These are phyloP conservation scores for Casuarina equisetifolia DNA, from an alignment of 306 rosid species.

Conservation along the genomic window DNA sequence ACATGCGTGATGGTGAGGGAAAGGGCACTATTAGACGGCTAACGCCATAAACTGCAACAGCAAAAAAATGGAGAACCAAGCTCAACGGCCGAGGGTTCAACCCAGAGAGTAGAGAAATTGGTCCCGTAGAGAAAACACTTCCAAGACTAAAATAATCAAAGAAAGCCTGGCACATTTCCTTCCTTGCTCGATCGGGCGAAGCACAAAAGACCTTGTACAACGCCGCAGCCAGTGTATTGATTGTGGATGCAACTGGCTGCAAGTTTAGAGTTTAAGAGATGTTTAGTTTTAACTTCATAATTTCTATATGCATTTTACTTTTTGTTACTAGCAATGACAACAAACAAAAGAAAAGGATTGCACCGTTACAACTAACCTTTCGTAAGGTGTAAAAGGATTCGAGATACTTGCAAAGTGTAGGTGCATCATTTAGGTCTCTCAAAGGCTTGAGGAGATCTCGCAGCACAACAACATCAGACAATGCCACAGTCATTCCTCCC, in stretches of 20 bases:
- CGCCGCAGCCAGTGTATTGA: conserved; percentile 93
- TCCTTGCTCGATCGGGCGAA: conserved; percentile 89
- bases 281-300: background rate
- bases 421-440: conserved; percentile 66
- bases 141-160: conserved; percentile 93
- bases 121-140: conserved; percentile 78
- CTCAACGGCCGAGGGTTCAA: conserved; percentile 87
- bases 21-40: conserved; percentile 80
- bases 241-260: conserved; percentile 98
- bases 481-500: conserved; percentile 95
- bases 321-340: background rate
- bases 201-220: conserved; percentile 92
- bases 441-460: conserved; percentile 84
- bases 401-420: conserved; percentile 79
- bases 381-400: conserved; percentile 88
- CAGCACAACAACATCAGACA: conserved; percentile 85
- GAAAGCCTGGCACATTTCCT: conserved; percentile 96
- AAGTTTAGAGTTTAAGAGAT: conserved; percentile 17
- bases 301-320: background rate
- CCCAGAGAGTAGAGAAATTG: conserved; percentile 84
- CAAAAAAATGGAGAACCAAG: conserved; percentile 92
- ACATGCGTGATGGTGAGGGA: conserved; percentile 81
- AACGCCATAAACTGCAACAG: conserved; percentile 86
- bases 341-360: background rate
- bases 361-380: conserved; percentile 44